Conservation (phyloP, 2,329 filamentous ascomycete genomes). For the Pseudofabraea citricarpa region DNA sequence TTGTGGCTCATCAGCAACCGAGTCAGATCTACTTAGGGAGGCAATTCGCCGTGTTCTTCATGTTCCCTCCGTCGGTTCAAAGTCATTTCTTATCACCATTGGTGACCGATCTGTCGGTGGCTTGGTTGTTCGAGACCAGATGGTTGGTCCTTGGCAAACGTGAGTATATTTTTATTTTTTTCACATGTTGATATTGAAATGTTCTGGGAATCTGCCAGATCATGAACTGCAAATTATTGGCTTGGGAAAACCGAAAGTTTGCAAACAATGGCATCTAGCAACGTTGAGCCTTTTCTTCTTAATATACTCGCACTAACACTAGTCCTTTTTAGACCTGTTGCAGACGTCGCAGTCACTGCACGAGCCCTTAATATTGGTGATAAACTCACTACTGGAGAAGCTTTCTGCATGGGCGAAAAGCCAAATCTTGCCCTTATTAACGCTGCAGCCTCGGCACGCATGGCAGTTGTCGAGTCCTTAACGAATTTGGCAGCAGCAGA, state of each 20-base stretch:
- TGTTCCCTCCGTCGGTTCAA: constrained; percentile 89
- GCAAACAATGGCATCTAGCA: too few species aligned
- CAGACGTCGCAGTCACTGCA: constrained; percentile 89
- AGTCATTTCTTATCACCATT: constrained; percentile 96
- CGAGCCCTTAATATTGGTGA: constrained; percentile 64
- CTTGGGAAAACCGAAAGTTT: too few species aligned
- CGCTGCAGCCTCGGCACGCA: constrained; percentile 82
- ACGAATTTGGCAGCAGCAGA: constrained; percentile 87
- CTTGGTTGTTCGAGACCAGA: constrained; percentile 83
- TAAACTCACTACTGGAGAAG: constrained; percentile 79
- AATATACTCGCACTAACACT: too few species aligned
- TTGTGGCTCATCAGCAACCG: constrained; percentile 23
- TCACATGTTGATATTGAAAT: too few species aligned
- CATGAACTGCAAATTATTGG: too few species aligned
- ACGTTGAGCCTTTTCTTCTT: too few species aligned
- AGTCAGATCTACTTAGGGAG: constrained; percentile 44
- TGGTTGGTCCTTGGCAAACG: constrained; percentile 94
- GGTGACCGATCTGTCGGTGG: constrained; percentile 90
- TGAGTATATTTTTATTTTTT: too few species aligned
- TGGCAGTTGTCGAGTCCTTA: constrained; percentile 92
- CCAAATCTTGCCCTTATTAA: constrained; percentile 86
- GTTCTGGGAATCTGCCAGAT: too few species aligned
- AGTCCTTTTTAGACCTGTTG: too few species aligned
- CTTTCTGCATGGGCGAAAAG: constrained; percentile 97
- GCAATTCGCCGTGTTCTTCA: constrained; percentile 78